phyloP scores from a whole-genome alignment of 1,284 basidiomycete species.

The Naganishia sp. region DNA sequence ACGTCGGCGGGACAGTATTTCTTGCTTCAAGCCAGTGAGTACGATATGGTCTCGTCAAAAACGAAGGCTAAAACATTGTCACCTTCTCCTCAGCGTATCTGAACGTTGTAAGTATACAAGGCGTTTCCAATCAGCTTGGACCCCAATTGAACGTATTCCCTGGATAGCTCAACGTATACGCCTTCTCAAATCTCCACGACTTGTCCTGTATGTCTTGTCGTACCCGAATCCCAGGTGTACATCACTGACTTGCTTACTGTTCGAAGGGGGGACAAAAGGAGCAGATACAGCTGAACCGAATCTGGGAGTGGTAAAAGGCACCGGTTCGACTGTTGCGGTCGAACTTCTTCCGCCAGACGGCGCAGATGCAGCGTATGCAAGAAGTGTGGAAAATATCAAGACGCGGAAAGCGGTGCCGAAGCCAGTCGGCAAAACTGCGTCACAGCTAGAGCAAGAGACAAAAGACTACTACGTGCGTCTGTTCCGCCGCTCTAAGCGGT shows the following conservation, averaged over 20 bases:
- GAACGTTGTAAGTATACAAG: conserved; percentile 44
- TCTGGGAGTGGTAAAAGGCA: conserved; percentile 68
- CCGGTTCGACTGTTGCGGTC: conserved; percentile 76
- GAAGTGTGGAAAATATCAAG: conserved; percentile 75
- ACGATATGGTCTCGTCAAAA: conserved; percentile 30
- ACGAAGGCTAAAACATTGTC: background rate
- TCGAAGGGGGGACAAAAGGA: conserved; percentile 90
- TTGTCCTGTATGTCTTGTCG: conserved; percentile 54
- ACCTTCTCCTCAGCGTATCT: conserved; percentile 41
- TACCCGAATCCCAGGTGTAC: background rate
- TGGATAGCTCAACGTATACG: conserved; percentile 40
- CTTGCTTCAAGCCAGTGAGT: conserved; percentile 61
- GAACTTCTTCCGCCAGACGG: conserved; percentile 83
- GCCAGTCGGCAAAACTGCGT: conserved; percentile 27
- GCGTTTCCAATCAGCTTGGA: too few relatives aligned
- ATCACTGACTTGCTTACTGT: conserved; percentile 26
- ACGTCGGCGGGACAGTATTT: conserved; percentile 90
- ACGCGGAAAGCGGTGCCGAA: conserved; percentile 40
- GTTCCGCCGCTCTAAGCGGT: background rate
- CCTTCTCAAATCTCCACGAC: conserved; percentile 69
- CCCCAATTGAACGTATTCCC: background rate
- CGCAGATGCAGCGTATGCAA: conserved; percentile 84
- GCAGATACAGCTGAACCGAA: conserved; percentile 67
- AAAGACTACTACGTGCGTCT: conserved; percentile 74
- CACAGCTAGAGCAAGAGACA: conserved; percentile 64